Percentiles rank a stretch among this genome's conserved stretches.
These are phyloP conservation scores for Fusarium redolens DNA, from an alignment of 2,329 filamentous ascomycete genomes.

Conservation along the genomic window DNA sequence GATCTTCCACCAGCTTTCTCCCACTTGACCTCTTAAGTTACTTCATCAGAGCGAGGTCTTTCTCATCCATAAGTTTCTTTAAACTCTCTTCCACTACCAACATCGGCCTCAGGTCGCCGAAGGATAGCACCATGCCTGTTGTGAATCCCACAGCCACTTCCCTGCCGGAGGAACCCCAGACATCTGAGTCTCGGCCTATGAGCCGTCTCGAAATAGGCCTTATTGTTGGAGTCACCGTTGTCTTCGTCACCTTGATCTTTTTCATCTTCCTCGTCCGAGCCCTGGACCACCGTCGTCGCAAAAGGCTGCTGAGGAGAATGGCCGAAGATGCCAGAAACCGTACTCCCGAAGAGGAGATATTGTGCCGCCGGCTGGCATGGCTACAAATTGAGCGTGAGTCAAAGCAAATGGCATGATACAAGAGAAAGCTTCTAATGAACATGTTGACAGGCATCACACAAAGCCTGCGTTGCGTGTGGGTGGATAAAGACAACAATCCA, in stretches of 20 bases:
- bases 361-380: neutral
- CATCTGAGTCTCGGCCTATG: constrained; percentile 15
- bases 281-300: constrained; percentile 22
- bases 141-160: constrained; percentile 3
- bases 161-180: neutral
- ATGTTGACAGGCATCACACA: neutral
- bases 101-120: neutral
- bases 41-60: neutral
- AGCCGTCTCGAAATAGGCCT: constrained; percentile 45
- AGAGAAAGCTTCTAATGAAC: neutral
- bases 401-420: neutral
- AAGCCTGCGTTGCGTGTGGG: neutral
- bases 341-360: neutral
- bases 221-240: constrained; percentile 40
- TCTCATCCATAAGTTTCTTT: neutral
- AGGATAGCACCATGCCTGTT: neutral
- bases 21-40: neutral
- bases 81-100: neutral
- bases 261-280: constrained; percentile 41
- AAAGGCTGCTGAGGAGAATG: constrained; percentile 2
- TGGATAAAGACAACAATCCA: neutral
- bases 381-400: constrained; percentile 12
- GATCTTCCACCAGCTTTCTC: neutral
- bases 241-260: constrained; percentile 38
- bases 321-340: constrained; percentile 25